A percentile compares a stretch with the other conserved stretches of the same genome.
phyloP scores from a whole-genome alignment of 495 filamentous ascomycete genomes.

The Trichocladium antarcticum region DNA sequence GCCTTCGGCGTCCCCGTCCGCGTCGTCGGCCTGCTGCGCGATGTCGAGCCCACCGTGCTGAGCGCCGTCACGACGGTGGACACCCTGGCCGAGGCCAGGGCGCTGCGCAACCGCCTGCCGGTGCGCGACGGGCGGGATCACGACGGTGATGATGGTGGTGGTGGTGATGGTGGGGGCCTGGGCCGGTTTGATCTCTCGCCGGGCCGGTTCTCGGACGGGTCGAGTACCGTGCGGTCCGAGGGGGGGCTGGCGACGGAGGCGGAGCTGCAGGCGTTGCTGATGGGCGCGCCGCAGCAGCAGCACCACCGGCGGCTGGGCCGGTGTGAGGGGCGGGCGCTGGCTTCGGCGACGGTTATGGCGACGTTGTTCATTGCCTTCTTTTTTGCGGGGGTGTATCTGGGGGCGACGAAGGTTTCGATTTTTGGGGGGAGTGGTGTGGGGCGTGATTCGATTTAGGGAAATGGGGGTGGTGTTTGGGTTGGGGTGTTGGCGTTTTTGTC shows the following conservation, averaged over 20 bases:
- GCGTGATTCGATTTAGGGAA: not conserved
- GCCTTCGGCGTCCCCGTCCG: constrained; percentile 20
- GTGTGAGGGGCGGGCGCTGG: not conserved
- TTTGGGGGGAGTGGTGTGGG: not conserved
- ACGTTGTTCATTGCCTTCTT: constrained; percentile 9
- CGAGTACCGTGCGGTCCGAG: not conserved
- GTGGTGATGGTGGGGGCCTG: not conserved
- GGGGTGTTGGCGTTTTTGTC: not conserved
- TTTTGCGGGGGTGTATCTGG: constrained; percentile 11
- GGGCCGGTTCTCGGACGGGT: not conserved
- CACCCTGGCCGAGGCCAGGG: constrained; percentile 12
- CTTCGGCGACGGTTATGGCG: not conserved
- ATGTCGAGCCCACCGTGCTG: not conserved
- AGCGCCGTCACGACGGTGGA: not conserved
- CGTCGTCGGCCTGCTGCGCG: constrained; percentile 8
- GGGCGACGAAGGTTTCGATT: not conserved
- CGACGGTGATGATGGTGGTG: not conserved
- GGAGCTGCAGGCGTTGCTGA: not conserved
- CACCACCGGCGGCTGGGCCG: not conserved
- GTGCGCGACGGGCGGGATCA: not conserved
- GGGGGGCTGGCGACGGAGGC: not conserved
- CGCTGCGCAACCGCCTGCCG: constrained; percentile 1
- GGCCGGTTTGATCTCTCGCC: not conserved
- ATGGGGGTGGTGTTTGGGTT: too few relatives aligned
- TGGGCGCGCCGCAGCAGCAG: not conserved